Conservation (phyloP, 1,284 basidiomycete genomes). For the Phellopilus nigrolimitatus region DNA sequence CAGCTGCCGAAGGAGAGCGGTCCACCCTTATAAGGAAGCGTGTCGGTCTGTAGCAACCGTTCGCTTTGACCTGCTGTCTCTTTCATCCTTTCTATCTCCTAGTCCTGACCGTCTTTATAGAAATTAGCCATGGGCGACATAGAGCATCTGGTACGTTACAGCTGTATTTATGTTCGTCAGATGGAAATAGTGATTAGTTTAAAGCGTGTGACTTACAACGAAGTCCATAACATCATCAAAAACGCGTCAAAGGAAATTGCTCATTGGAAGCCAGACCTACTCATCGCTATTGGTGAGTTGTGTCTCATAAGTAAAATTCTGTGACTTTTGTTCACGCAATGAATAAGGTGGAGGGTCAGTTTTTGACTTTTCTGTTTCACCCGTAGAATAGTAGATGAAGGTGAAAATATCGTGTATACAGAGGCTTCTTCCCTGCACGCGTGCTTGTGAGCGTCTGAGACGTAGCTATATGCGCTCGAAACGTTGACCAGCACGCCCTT, state of each 20-base stretch:
- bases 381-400: conserved; percentile 21
- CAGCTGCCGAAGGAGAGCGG: too few relatives aligned
- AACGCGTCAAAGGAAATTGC: conserved; percentile 56
- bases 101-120: background rate
- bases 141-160: conserved; percentile 9
- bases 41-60: too few relatives aligned
- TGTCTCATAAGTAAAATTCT: conserved; percentile 15
- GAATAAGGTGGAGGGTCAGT: conserved; percentile 72
- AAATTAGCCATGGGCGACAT: conserved; percentile 38
- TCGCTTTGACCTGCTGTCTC: background rate
- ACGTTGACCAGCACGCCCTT: background rate
- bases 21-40: too few relatives aligned
- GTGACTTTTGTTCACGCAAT: background rate
- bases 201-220: conserved; percentile 70
- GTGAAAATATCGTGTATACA: conserved; percentile 31
- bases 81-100: background rate
- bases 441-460: conserved; percentile 56
- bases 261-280: conserved; percentile 70
- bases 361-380: conserved; percentile 15
- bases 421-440: conserved; percentile 92
- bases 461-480: conserved; percentile 4
- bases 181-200: background rate
- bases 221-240: conserved; percentile 78
- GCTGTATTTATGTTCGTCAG: background rate
- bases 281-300: conserved; percentile 73